These are phyloP conservation scores for Fonsecaea pedrosoi DNA, from an alignment of 2,329 filamentous ascomycete genomes.

Conservation along the genomic window DNA sequence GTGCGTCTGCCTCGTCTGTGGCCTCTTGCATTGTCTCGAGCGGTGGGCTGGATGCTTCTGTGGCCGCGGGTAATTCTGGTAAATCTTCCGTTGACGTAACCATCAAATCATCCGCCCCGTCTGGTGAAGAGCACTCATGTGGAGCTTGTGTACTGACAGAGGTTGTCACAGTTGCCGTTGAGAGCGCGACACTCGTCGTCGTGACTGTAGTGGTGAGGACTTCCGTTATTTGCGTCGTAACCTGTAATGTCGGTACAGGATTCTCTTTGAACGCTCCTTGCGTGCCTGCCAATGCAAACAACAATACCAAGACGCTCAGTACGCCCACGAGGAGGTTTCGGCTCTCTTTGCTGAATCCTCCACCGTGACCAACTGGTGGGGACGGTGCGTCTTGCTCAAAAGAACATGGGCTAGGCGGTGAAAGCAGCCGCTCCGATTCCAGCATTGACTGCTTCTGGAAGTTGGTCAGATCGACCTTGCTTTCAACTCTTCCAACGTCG, in stretches of 20 bases:
- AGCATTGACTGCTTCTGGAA: background rate
- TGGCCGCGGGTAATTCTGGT: background rate
- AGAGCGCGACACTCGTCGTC: slow-evolving; percentile 20
- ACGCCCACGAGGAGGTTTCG: slow-evolving; percentile 60
- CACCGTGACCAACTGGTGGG: slow-evolving; percentile 61
- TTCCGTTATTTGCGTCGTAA: slow-evolving; percentile 12
- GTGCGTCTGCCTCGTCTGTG: background rate
- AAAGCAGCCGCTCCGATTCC: slow-evolving; percentile 5
- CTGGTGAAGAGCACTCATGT: background rate
- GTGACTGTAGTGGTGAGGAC: slow-evolving; percentile 30
- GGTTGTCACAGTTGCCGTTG: slow-evolving; percentile 25
- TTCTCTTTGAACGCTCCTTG: background rate
- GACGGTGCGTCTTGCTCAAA: slow-evolving; percentile 59
- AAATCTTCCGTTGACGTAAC: background rate
- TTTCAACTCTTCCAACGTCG: slow-evolving; percentile 21
- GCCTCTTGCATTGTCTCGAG: background rate
- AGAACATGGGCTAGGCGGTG: slow-evolving; percentile 20
- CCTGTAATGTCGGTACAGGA: background rate
- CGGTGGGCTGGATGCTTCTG: background rate
- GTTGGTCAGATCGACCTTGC: slow-evolving; percentile 33
- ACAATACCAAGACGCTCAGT: slow-evolving; percentile 53
- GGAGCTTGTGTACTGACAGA: background rate
- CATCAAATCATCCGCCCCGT: background rate
- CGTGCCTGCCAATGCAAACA: slow-evolving; percentile 44
- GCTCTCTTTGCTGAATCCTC: slow-evolving; percentile 59